These are phyloP conservation scores for Ophiocordyceps camponoti-leonardi DNA, from an alignment of 2,329 filamentous ascomycete genomes.

Conservation along the genomic window DNA sequence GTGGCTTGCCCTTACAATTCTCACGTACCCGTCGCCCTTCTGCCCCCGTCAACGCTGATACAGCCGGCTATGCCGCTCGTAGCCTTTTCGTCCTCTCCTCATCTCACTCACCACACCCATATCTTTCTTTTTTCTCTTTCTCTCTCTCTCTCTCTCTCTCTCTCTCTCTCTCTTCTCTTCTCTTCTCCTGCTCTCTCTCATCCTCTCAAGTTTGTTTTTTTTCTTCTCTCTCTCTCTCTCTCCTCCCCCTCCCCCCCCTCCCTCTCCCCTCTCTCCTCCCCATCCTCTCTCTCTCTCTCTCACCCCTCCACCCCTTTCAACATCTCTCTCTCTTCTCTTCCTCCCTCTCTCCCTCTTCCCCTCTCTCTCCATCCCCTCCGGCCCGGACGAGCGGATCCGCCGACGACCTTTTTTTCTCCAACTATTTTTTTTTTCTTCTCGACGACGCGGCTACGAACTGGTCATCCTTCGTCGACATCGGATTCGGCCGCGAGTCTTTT, in stretches of 20 bases:
- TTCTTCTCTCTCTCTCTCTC: neutral
- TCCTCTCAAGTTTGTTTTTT: neutral
- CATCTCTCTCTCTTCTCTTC: slow-evolving; percentile 2
- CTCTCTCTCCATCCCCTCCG: slow-evolving; percentile 5
- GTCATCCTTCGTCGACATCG: slow-evolving; percentile 5
- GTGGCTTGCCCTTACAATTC: neutral
- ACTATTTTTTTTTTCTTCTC: slow-evolving; percentile 3
- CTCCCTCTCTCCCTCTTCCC: slow-evolving; percentile 3
- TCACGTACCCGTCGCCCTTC: slow-evolving; percentile 1
- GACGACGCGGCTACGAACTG: slow-evolving; percentile 17
- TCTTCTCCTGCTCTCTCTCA: neutral
- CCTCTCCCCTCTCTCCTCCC: neutral
- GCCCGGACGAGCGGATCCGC: slow-evolving; percentile 19
- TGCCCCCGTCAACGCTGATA: neutral
- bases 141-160: neutral
- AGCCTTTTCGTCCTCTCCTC: slow-evolving; percentile 8
- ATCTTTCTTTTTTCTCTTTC: neutral
- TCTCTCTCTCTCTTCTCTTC: no score
- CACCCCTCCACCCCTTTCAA: neutral
- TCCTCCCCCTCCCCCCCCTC: neutral
- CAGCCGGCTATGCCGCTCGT: slow-evolving; percentile 8
- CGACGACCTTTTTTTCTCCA: slow-evolving; percentile 8
- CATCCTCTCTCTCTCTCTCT: slow-evolving; percentile 1
- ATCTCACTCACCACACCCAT: neutral
- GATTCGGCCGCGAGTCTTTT: neutral